Evolutionary conservation across 192 early-diverging fungal species (phyloP).

Genomic region (Linnemannia zychae): DNA sequence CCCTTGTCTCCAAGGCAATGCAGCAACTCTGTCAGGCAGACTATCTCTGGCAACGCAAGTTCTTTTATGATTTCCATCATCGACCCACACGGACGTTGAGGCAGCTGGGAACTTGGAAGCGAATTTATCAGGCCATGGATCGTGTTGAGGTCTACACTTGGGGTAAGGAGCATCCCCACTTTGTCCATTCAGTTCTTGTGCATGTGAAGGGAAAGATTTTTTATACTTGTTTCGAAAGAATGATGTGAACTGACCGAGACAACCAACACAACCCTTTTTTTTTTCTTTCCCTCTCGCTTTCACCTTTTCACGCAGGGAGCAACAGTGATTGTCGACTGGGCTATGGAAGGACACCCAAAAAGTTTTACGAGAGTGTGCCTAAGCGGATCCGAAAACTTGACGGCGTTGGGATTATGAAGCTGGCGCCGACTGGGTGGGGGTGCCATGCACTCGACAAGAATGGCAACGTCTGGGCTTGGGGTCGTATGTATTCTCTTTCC

Average conservation of each 20-base stretch:
- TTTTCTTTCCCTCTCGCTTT: slow-evolving; percentile 6
- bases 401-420: slow-evolving; percentile 34
- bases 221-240: too few species aligned
- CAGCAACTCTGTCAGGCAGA: slow-evolving; percentile 22
- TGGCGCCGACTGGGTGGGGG: slow-evolving; percentile 48
- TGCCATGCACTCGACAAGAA: slow-evolving; percentile 45
- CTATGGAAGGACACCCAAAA: slow-evolving; percentile 40
- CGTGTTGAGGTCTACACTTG: slow-evolving; percentile 52
- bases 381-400: slow-evolving; percentile 41
- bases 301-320: slow-evolving; percentile 11
- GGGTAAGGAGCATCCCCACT: slow-evolving; percentile 16
- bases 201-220: neutral
- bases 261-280: neutral
- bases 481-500: slow-evolving; percentile 31
- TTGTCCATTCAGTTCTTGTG: neutral
- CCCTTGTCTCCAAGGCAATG: slow-evolving; percentile 6
- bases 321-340: slow-evolving; percentile 41
- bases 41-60: slow-evolving; percentile 51
- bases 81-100: slow-evolving; percentile 12
- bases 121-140: slow-evolving; percentile 49
- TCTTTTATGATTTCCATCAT: slow-evolving; percentile 30
- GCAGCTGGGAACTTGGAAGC: slow-evolving; percentile 30
- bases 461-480: slow-evolving; percentile 52
- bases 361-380: slow-evolving; percentile 46
- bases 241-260: neutral